A percentile compares a stretch with the other conserved stretches of the same genome.
Evolutionary conservation across 176 grass and related monocot genomes (phyloP).

Genomic region (Oryza meridionalis): DNA sequence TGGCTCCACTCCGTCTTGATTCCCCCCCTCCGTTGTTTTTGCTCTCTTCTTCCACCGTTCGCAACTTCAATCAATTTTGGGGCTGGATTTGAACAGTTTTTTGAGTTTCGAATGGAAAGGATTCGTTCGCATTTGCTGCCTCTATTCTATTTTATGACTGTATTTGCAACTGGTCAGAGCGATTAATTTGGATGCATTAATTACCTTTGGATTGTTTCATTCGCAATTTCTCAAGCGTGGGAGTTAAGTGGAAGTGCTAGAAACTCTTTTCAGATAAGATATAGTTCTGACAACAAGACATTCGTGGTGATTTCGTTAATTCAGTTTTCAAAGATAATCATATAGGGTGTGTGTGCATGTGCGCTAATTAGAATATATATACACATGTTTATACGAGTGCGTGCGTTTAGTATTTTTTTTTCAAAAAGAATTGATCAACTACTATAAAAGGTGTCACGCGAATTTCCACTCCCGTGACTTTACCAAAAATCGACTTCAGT

Average conservation of each 20-base stretch:
- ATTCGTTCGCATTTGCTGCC: neutral
- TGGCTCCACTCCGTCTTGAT: neutral
- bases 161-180: neutral
- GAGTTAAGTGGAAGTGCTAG: neutral
- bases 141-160: neutral
- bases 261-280: neutral
- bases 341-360: too few species aligned
- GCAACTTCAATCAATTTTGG: neutral
- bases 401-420: too few species aligned
- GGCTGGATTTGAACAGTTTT: neutral
- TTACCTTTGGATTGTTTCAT: neutral
- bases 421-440: neutral
- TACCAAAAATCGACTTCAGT: neutral
- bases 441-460: neutral
- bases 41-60: neutral
- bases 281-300: too few species aligned
- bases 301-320: too few species aligned
- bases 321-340: too few species aligned
- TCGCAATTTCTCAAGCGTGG: neutral
- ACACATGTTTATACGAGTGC: too few species aligned
- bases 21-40: conserved; percentile 16
- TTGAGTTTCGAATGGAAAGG: neutral
- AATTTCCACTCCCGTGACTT: neutral
- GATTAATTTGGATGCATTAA: neutral
- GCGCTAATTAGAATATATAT: too few species aligned